Evolutionary conservation across 371 early-diverging fungal species (phyloP).

Genomic region (Dinochytrium kinnereticum): DNA sequence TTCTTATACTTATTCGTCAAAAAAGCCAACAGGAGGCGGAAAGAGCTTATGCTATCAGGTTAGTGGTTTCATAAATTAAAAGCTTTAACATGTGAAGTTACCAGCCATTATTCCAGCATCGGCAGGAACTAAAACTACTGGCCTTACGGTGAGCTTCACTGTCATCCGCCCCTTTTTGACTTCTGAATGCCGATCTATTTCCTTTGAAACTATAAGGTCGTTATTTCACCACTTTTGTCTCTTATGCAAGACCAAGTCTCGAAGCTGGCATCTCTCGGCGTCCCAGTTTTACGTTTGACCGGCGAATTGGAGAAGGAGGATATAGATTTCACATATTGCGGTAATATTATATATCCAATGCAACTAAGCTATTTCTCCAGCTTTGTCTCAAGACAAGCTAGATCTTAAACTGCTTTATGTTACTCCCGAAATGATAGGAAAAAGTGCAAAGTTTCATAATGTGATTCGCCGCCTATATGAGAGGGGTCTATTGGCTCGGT

Average conservation of each 20-base stretch:
- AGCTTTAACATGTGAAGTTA: constrained; percentile 53
- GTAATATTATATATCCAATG: constrained; percentile 13
- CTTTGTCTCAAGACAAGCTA: constrained; percentile 53
- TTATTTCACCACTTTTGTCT: constrained; percentile 96
- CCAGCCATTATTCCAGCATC: constrained; percentile 74
- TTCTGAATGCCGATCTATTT: neutral
- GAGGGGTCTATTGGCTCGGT: constrained; percentile 68
- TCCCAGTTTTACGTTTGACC: constrained; percentile 78
- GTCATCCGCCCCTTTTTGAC: neutral
- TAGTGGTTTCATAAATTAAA: too few species aligned
- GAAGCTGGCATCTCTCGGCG: constrained; percentile 75
- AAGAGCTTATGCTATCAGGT: constrained; percentile 97
- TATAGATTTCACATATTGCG: constrained; percentile 63
- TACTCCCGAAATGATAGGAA: constrained; percentile 94
- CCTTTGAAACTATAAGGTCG: constrained; percentile 57
- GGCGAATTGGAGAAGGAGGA: constrained; percentile 63
- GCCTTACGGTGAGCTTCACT: constrained; percentile 69
- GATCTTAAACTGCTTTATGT: constrained; percentile 82
- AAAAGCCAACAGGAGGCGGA: constrained; percentile 99
- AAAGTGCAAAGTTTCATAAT: constrained; percentile 68
- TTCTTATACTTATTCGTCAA: neutral
- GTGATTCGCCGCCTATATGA: constrained; percentile 65
- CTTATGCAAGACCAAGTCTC: constrained; percentile 98
- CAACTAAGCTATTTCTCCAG: constrained; percentile 23
- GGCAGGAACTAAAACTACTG: constrained; percentile 64